Percentiles rank a stretch among this genome's conserved stretches.
Conservation (phyloP, 306 rosid genomes). For the Vigna mungo region DNA sequence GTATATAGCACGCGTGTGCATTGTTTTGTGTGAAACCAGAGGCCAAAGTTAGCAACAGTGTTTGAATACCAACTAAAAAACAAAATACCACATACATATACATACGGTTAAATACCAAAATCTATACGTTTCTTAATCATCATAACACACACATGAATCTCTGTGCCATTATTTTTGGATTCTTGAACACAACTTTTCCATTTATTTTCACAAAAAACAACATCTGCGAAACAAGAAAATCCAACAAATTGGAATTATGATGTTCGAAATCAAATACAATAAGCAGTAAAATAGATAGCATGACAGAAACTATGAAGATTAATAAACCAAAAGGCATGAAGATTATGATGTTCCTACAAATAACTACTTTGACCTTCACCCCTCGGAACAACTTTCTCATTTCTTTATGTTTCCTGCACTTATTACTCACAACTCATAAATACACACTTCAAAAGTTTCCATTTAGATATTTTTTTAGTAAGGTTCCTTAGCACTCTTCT, state of each 20-base stretch:
- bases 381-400: constrained; percentile 22
- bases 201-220: too few species aligned
- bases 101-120: constrained; percentile 12
- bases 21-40: too few species aligned
- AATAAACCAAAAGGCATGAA: too few species aligned
- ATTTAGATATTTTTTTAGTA: neutral
- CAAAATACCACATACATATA: neutral
- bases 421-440: constrained; percentile 36
- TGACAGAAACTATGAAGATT: too few species aligned
- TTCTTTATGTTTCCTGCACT: constrained; percentile 15
- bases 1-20: too few species aligned
- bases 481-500: neutral
- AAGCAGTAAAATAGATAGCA: too few species aligned
- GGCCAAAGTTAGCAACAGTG: too few species aligned
- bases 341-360: neutral
- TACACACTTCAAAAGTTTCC: constrained; percentile 1
- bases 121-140: constrained; percentile 31
- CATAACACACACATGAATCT: constrained; percentile 22
- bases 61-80: too few species aligned
- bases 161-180: constrained; percentile 50
- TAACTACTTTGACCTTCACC: neutral
- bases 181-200: constrained; percentile 4
- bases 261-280: too few species aligned
- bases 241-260: too few species aligned
- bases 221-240: too few species aligned